These are phyloP conservation scores for Sporodiniella umbellata DNA, from an alignment of 371 early-diverging fungal genomes.

Conservation along the genomic window DNA sequence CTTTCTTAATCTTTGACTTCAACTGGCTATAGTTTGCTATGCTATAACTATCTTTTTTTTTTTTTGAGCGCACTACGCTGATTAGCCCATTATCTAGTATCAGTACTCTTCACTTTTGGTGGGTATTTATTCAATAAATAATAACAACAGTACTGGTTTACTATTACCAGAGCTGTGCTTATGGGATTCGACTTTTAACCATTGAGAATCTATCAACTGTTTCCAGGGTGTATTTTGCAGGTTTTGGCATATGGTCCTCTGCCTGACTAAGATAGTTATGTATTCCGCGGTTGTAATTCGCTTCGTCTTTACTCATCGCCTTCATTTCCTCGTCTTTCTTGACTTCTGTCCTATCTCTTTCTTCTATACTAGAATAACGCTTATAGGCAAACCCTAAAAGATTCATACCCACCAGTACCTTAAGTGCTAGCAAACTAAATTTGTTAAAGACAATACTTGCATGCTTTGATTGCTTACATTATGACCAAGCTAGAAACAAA, in stretches of 20 bases:
- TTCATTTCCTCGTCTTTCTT: conserved; percentile 44
- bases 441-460: background rate
- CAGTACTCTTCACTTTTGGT: too few species aligned
- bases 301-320: conserved; percentile 59
- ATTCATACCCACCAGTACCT: conserved; percentile 71
- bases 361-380: conserved; percentile 58
- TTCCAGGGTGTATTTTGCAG: conserved; percentile 66
- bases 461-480: conserved; percentile 28
- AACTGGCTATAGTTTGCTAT: too few species aligned
- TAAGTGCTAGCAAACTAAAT: conserved; percentile 57
- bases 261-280: conserved; percentile 34
- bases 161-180: too few species aligned
- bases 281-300: conserved; percentile 25
- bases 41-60: too few species aligned
- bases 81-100: too few species aligned
- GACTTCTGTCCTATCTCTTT: conserved; percentile 49
- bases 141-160: too few species aligned
- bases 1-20: too few species aligned
- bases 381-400: conserved; percentile 69
- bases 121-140: too few species aligned
- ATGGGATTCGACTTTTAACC: conserved; percentile 89
- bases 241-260: conserved; percentile 37
- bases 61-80: too few species aligned
- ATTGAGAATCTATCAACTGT: conserved; percentile 88
- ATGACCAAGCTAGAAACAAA: conserved; percentile 20